These are phyloP conservation scores for Kalmusia sp. DNA, from an alignment of 2,329 filamentous ascomycete genomes.

Conservation along the genomic window DNA sequence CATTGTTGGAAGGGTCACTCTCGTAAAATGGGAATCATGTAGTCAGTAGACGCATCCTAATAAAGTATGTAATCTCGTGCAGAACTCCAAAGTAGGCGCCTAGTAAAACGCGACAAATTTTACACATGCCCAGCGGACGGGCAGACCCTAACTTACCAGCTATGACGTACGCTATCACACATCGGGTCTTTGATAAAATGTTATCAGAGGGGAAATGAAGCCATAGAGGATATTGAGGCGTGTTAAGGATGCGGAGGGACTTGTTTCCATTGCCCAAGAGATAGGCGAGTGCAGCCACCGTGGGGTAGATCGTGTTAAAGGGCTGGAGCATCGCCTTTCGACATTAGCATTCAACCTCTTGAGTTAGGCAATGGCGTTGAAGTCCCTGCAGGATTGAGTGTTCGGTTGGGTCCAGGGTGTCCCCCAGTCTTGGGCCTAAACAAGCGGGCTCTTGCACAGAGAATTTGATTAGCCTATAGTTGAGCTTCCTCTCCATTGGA, in stretches of 20 bases:
- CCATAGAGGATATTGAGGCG: not conserved
- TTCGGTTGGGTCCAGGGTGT: not conserved
- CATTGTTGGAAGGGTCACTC: too few species aligned
- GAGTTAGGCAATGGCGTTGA: not conserved
- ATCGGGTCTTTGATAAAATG: not conserved
- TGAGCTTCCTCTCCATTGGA: not conserved
- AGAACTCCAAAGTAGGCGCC: too few species aligned
- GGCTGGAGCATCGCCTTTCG: not conserved
- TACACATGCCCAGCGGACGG: too few species aligned
- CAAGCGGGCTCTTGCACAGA: not conserved
- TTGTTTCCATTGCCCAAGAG: not conserved
- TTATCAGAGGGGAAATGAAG: not conserved
- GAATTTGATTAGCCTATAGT: not conserved
- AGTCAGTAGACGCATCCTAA: too few species aligned
- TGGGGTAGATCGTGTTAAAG: not conserved
- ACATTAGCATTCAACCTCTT: conserved; percentile 2
- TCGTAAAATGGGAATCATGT: too few species aligned
- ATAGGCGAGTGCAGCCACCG: not conserved
- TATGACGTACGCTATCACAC: not conserved
- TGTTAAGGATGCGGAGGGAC: not conserved
- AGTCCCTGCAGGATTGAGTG: not conserved
- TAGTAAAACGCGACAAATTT: not conserved
- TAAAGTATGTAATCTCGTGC: too few species aligned
- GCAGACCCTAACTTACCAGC: not conserved
- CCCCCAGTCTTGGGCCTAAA: not conserved